A percentile compares a stretch with the other conserved stretches of the same genome.
phyloP scores from a whole-genome alignment of 441 rosid species.

The Viola pubescens region DNA sequence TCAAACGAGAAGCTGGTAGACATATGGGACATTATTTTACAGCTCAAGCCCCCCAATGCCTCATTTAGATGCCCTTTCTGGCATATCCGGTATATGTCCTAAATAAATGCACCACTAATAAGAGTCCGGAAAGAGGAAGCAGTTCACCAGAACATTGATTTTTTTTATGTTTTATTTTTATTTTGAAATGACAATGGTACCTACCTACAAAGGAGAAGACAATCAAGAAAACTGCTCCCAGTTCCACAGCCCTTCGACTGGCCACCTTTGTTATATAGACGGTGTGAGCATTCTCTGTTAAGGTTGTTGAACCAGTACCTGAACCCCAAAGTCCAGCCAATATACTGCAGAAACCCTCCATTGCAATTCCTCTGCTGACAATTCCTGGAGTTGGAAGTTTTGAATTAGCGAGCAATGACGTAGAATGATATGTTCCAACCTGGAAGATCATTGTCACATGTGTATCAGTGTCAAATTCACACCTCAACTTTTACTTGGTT shows the following conservation, averaged over 20 bases:
- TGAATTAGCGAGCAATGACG: conserved; percentile 52
- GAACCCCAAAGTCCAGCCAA: conserved; percentile 95
- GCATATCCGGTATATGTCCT: too few species aligned
- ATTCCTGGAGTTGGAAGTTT: conserved; percentile 70
- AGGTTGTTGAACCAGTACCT: conserved; percentile 78
- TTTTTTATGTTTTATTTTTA: too few species aligned
- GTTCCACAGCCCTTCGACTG: conserved; percentile 50
- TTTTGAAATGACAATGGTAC: conserved; percentile 10
- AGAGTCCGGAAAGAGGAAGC: too few species aligned
- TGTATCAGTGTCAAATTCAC: neutral
- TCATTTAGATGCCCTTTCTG: too few species aligned
- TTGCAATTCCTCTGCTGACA: conserved; percentile 87
- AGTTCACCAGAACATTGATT: too few species aligned
- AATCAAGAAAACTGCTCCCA: conserved; percentile 67
- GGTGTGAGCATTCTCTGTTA: conserved; percentile 79
- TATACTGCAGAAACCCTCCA: conserved; percentile 86
- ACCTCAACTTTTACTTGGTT: too few species aligned
- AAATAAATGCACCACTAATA: too few species aligned
- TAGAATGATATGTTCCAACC: conserved; percentile 80
- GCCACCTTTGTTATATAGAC: conserved; percentile 71
- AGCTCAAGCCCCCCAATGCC: too few species aligned
- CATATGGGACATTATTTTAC: too few species aligned
- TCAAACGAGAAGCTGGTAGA: too few species aligned
- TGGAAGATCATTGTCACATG: conserved; percentile 21
- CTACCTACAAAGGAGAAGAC: conserved; percentile 70